Evolutionary conservation across 768 basidiomycete genomes (phyloP).

Genomic region (Kwoniella mangroviensis): DNA sequence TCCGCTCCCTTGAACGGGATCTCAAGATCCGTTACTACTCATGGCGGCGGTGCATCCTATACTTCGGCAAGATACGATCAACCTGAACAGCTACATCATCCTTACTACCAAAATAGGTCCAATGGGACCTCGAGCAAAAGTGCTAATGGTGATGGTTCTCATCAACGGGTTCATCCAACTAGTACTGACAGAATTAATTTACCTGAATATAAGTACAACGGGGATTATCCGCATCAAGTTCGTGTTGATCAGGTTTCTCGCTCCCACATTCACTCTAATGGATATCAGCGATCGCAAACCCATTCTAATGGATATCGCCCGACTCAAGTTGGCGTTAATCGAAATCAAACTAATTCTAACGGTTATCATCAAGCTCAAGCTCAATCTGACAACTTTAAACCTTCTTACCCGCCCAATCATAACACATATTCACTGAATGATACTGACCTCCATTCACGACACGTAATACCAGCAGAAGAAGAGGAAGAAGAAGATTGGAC

Average conservation of each 20-base stretch:
- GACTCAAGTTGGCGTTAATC: no score
- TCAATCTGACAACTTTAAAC: background rate
- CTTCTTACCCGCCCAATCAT: background rate
- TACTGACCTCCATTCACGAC: no score
- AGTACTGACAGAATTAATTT: background rate
- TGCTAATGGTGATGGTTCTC: background rate
- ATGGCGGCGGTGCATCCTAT: background rate
- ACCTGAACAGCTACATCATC: background rate
- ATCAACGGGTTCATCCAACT: background rate
- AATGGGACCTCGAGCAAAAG: background rate
- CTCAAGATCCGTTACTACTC: background rate
- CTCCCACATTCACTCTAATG: no score
- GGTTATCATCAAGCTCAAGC: background rate
- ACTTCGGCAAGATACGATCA: background rate
- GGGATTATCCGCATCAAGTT: no score
- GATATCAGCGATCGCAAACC: no score
- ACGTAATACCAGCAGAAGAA: background rate
- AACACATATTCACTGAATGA: background rate
- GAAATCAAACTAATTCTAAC: no score
- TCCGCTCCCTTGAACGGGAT: background rate
- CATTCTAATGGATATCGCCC: no score
- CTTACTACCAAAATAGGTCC: background rate
- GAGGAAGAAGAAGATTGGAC: slow-evolving; percentile 12
- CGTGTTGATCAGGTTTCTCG: no score
- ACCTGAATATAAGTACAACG: no score